Base-by-base conservation (phyloP, 73 alveolate species). In the Blepharisma japonicum region DNA sequence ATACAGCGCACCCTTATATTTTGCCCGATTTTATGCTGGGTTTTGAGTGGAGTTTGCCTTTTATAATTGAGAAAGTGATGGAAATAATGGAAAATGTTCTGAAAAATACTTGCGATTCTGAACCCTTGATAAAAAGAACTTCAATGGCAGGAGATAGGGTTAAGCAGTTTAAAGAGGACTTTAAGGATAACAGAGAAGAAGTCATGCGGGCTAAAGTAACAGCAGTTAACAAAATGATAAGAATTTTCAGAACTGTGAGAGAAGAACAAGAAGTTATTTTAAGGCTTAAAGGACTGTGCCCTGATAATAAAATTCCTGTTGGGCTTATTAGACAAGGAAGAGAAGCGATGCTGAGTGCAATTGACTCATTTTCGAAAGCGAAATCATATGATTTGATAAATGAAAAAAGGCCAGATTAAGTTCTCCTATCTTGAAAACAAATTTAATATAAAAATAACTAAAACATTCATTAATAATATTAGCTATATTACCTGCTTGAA, bases 1-100 rank as follows among this genome's bases (percentile, higher is more conserved):
- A 93, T 81, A 87, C 95, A 18, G 91, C 91, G 0, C 98, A 93
- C 79, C 98, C 97, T 18, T 93, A 90, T 68, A 88, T 90, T 56
- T 77, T 93, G 68, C 98, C 98, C 20, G 88, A 90, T 81, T 93
- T 87, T 80, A 77, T 92, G 90, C 93, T 89, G 74, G 86, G 89
- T 9, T 89, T 92, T 67, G 82, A 90, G 68, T 92, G 98, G 96
- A 80, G 92, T 50, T 82, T 92, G 39, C 98, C 98, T 14, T 92
- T 92, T 71, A 96, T 92, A 4, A 83, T 93, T 23, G 98, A 92
- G 79, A 92, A 92, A 76, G 93, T 92, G 14, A 86, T 93, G 6
- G 98, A 92, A 68, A 92, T 92, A 96, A 51, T 86, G n/a, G 27
- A 83, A 49, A 81, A 87, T 77, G 78, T 87, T 7, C 68, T 87